A percentile compares a stretch with the other conserved stretches of the same genome.
These are phyloP conservation scores for Osmanthus fragrans DNA, from an alignment of 257 asterid species.

Conservation along the genomic window DNA sequence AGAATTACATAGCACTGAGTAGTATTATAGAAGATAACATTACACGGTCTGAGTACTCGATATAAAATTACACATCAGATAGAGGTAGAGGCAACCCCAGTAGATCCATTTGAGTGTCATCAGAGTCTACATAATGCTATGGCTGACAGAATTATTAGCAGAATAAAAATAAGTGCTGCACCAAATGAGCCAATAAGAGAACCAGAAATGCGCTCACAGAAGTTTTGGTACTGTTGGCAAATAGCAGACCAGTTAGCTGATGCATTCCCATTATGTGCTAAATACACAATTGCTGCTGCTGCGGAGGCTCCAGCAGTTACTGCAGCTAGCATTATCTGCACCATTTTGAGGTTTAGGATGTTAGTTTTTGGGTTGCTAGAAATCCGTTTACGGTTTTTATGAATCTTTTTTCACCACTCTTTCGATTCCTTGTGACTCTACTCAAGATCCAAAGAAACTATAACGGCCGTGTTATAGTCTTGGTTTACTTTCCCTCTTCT, in stretches of 20 bases:
- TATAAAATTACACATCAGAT: background rate
- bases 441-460: background rate
- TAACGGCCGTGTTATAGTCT: background rate
- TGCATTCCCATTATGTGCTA: conserved; percentile 79
- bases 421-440: background rate
- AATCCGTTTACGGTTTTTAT: background rate
- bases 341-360: background rate
- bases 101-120: background rate
- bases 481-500: background rate
- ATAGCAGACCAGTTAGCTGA: conserved; percentile 74
- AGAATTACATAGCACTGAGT: too few species aligned
- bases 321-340: conserved; percentile 56
- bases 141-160: conserved; percentile 57
- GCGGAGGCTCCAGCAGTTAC: conserved; percentile 72
- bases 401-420: background rate
- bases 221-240: conserved; percentile 60
- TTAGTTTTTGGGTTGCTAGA: background rate
- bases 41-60: background rate
- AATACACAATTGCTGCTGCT: conserved; percentile 71
- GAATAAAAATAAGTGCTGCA: conserved; percentile 41
- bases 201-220: conserved; percentile 64
- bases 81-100: too few species aligned
- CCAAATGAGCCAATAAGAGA: conserved; percentile 72
- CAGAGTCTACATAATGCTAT: conserved; percentile 43
- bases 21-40: background rate